These are phyloP conservation scores for Pseudopyricularia javanii DNA, from an alignment of 2,329 filamentous ascomycete species.

Conservation along the genomic window DNA sequence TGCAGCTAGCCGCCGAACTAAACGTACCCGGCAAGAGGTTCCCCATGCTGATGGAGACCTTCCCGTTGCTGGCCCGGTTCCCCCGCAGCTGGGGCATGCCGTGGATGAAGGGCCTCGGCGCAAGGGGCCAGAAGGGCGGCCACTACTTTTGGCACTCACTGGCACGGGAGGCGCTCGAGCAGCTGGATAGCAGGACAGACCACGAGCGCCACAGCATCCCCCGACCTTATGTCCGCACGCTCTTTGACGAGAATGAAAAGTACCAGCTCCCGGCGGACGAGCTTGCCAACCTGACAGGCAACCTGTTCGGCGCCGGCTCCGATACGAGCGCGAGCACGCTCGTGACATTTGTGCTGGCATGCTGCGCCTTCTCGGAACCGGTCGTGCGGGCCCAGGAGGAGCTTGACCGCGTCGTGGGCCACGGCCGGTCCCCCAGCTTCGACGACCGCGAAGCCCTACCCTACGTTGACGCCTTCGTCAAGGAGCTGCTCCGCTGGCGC, in stretches of 20 bases:
- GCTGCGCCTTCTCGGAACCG: conserved; percentile 33
- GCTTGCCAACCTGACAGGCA: conserved; percentile 31
- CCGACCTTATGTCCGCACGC: conserved; percentile 26
- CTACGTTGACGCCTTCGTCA: conserved; percentile 39
- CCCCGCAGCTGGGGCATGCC: conserved; percentile 33
- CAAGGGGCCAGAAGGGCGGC: conserved; percentile 23
- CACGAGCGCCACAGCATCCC: conserved; percentile 12
- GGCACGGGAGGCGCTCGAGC: conserved; percentile 33
- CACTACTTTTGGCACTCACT: conserved; percentile 39
- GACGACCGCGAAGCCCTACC: conserved; percentile 35
- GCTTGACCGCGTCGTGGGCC: conserved; percentile 36
- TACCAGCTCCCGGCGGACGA: conserved; percentile 30
- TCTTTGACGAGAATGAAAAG: conserved; percentile 34
- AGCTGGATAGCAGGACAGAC: conserved; percentile 16
- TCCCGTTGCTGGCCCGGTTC: conserved; percentile 33
- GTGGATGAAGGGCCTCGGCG: conserved; percentile 36
- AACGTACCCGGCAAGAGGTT: conserved; percentile 40
- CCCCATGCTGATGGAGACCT: conserved; percentile 45
- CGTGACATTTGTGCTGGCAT: conserved; percentile 35
- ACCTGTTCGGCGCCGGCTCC: conserved; percentile 32
- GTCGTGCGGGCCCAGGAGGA: conserved; percentile 36
- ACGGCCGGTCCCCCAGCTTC: conserved; percentile 29
- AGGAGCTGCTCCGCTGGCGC: conserved; percentile 44
- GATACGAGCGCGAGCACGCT: conserved; percentile 36
- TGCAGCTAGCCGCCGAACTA: conserved; percentile 44